Base-by-base conservation (phyloP, 805 yeast genomes). In the Sungouiella blattae region DNA sequence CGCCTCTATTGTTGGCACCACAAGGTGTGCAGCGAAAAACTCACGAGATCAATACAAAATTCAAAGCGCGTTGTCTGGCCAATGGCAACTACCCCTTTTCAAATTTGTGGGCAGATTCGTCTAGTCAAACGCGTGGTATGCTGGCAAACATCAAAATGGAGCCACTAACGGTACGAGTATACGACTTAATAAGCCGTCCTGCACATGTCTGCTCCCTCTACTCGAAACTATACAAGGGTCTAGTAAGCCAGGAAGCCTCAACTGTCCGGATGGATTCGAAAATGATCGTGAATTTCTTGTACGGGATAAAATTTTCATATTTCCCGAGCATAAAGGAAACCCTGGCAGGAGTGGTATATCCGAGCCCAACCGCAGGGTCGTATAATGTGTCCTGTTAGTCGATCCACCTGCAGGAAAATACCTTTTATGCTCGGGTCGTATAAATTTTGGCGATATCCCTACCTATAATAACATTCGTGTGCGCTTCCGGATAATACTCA, bases 371-470 rank as follows among this genome's bases (percentile, higher is more conserved):
- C n/a, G n/a, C n/a, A n/a, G n/a, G n/a, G n/a, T n/a, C n/a, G n/a
- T n/a, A n/a, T n/a, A n/a, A n/a, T n/a, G n/a, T n/a, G n/a, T n/a
- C n/a, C n/a, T n/a, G n/a, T n/a, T n/a, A 9, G 22, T 20, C 22
- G 6, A 20, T 20, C 6, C 6, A 6, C 8, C 6, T 20, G 6
- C 9, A 20, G 9, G 9, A 20, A 20, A 20, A 20, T 20, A 7
- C 8, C 8, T 20, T 9, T 6, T 20, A 20, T 20, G 9, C 8
- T 9, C 9, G 22, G 35, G 32, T 32, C 40, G 40, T 36, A 36
- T 36, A 36, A 36, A 36, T 36, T 32, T 22, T 36, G 22, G 8
- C 8, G 9, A 20, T 9, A 20, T 15, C 29, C 8, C 21, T 15
- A 8, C 16, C 16, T 11, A 26, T 4, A 28, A 17, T 28, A 18